Evolutionary conservation across 2,329 filamentous ascomycete genomes (phyloP), one percentile per base, ranked within the genome.

Genomic region (Cladosporium sp.): DNA sequence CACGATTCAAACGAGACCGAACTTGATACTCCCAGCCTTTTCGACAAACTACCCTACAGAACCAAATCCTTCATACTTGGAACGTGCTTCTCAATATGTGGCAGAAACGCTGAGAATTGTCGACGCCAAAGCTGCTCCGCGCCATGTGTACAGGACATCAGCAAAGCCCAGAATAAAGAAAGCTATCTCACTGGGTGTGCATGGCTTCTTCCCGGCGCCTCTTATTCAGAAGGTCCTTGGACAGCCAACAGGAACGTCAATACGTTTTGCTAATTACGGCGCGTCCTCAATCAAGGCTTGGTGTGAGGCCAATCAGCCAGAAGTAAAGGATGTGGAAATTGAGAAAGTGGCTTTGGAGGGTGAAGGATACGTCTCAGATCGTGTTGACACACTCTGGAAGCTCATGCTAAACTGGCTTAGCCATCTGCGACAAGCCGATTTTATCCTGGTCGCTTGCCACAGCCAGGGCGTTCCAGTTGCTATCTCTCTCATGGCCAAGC

Each of bases 341-440:
- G 92, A 97, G 69, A 97, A 95, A 71, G 89, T 97, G 14, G 91
- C 93, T 0, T 81, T 99, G 0, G 94, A 99, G 75, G 93, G 93
- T 20, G 94, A 99, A 74, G 94, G 94, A 22, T 91, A 90, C 71
- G 94, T 99, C 49, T 84, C 84, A 2, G 92, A 97, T 63, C 84
- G 94, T 6, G 91, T 97, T 1, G 89, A 95, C 61, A 89, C 95
- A 39, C 77, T 99, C 6, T 99, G 94, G 94, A 96, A 93, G 73
- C 80, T 97, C 9, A 80, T 99, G 58, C 80, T 97, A 28, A 97
- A 97, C 72, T 96, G 92, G 90, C 90, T 97, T 64, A 91, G 96
- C 38, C 88, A 93, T 63, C 88, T 99, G 34, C 86, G 90, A 54
- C 84, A 83, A 55, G 92, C 94, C 0, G 94, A 99, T 73, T 87